Percentiles rank a stretch among this genome's conserved stretches.
phyloP scores from a whole-genome alignment of 2,329 filamentous ascomycete genomes.

The Cytospora piceicola region DNA sequence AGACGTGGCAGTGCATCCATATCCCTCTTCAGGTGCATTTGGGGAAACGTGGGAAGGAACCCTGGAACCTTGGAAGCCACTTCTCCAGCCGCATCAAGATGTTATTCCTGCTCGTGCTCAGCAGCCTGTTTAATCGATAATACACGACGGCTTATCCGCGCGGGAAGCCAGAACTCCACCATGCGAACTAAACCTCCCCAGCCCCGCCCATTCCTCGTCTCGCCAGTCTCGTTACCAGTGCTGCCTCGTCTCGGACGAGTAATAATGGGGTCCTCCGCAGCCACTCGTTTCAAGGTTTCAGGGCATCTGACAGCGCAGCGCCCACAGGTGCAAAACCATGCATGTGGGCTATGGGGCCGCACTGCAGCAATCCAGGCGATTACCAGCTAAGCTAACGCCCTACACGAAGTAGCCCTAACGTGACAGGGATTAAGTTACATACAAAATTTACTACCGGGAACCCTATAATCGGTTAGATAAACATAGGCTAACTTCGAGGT shows the following conservation, averaged over 20 bases:
- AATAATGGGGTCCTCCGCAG: constrained; percentile 23
- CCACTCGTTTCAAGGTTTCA: constrained; percentile 22
- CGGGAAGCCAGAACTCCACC: not conserved
- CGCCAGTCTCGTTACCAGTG: too few relatives aligned
- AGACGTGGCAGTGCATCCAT: not conserved
- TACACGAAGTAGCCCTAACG: too few relatives aligned
- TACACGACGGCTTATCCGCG: constrained; percentile 1
- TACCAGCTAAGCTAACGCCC: too few relatives aligned
- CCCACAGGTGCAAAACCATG: constrained; percentile 3
- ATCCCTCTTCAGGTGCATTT: not conserved
- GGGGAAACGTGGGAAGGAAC: not conserved
- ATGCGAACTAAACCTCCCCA: constrained; percentile 5
- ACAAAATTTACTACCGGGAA: too few relatives aligned
- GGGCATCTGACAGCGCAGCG: constrained; percentile 12
- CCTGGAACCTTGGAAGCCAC: constrained; percentile 15
- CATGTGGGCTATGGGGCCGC: constrained; percentile 14
- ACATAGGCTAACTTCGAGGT: too few relatives aligned
- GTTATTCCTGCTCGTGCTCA: constrained; percentile 11
- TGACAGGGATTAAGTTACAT: too few relatives aligned
- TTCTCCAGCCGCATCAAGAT: constrained; percentile 25
- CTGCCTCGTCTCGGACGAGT: constrained; percentile 12
- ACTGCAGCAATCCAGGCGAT: constrained; percentile 17
- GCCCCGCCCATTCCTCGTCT: constrained; percentile 22
- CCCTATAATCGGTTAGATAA: too few relatives aligned
- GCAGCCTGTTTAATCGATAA: constrained; percentile 20